phyloP scores from a whole-genome alignment of 306 rosid species.

The Cicer judaicum region DNA sequence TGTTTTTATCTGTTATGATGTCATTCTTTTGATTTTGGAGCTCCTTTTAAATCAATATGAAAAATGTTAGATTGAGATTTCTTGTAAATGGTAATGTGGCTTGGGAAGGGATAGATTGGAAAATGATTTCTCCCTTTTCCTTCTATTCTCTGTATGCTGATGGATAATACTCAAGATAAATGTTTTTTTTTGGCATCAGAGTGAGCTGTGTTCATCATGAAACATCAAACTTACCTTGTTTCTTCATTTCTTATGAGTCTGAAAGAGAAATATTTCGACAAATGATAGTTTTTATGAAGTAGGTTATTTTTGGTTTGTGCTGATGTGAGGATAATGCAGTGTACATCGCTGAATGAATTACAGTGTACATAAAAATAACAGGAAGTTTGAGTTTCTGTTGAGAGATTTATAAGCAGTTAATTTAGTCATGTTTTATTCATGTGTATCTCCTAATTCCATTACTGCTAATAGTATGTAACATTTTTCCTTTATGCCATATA shows the following conservation, averaged over 20 bases:
- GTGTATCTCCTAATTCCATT: neutral
- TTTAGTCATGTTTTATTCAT: slow-evolving; percentile 24
- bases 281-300: slow-evolving; percentile 1
- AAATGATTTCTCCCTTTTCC: neutral
- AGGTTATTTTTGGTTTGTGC: neutral
- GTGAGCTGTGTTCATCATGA: slow-evolving; percentile 19
- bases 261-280: slow-evolving; percentile 10
- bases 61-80: slow-evolving; percentile 5
- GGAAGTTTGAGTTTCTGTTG: slow-evolving; percentile 20
- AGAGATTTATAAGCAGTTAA: slow-evolving; percentile 29
- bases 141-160: slow-evolving; percentile 12
- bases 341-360: slow-evolving; percentile 18
- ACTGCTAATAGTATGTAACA: slow-evolving; percentile 40
- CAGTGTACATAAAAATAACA: neutral
- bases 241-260: neutral
- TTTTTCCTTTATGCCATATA: slow-evolving; percentile 45
- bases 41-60: slow-evolving; percentile 33
- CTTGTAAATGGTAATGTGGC: slow-evolving; percentile 28
- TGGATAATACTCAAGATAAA: slow-evolving; percentile 20
- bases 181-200: slow-evolving; percentile 1
- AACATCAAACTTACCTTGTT: slow-evolving; percentile 6
- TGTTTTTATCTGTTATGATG: slow-evolving; percentile 36
- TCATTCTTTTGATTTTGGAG: slow-evolving; percentile 3
- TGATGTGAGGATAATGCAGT: slow-evolving; percentile 10
- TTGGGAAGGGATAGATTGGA: slow-evolving; percentile 31